phyloP scores from a whole-genome alignment of 768 basidiomycete species.

The Tylopilus vinaceipallidus region DNA sequence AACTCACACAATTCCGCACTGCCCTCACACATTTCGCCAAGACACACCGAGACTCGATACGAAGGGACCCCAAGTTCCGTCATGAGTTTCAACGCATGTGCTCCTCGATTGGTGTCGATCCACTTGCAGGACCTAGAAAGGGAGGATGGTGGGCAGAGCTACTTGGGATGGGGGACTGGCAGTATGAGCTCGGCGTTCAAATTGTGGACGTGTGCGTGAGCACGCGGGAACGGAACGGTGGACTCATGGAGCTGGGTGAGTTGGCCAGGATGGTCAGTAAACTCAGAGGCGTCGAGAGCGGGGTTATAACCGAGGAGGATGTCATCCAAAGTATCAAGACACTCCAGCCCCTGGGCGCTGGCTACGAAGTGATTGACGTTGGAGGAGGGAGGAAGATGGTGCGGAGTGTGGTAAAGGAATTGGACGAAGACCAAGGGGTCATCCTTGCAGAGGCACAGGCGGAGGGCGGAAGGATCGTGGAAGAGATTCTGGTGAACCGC shows the following conservation, averaged over 20 bases:
- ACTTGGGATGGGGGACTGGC: conserved; percentile 89
- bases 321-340: conserved; percentile 81
- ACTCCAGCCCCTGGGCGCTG: conserved; percentile 85
- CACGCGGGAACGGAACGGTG: conserved; percentile 88
- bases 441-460: conserved; percentile 74
- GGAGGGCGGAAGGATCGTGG: conserved; percentile 67
- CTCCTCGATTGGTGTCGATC: conserved; percentile 90
- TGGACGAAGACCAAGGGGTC: conserved; percentile 86
- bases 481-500: conserved; percentile 53
- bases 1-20: conserved; percentile 81
- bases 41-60: conserved; percentile 82
- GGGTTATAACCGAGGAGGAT: conserved; percentile 83
- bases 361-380: conserved; percentile 80
- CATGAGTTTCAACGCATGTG: conserved; percentile 97
- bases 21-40: conserved; percentile 78
- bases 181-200: conserved; percentile 93
- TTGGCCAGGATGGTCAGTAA: conserved; percentile 75
- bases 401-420: conserved; percentile 82
- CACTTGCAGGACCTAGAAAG: conserved; percentile 79
- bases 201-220: conserved; percentile 90
- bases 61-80: conserved; percentile 80
- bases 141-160: conserved; percentile 93
- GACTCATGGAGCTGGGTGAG: conserved; percentile 86
- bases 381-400: conserved; percentile 75
- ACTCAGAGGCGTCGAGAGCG: conserved; percentile 66